phyloP scores from a whole-genome alignment of 2,329 filamentous ascomycete genomes.

The Colletotrichum shisoi region DNA sequence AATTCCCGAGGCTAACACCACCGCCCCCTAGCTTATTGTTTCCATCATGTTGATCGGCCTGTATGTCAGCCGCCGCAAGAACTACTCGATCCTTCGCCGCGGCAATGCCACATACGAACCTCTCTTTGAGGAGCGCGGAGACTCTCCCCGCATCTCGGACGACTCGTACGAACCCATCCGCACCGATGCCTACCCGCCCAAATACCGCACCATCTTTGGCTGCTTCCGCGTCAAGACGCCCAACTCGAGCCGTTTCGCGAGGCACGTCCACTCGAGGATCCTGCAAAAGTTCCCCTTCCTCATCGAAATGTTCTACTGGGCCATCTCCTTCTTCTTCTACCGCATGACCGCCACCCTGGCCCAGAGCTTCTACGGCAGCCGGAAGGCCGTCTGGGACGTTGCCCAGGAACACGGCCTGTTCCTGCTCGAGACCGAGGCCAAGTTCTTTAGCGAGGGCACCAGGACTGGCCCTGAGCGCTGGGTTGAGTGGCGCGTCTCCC shows the following conservation, averaged over 20 bases:
- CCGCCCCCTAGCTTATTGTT: conserved; percentile 47
- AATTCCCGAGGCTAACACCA: conserved; percentile 14
- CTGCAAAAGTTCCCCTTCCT: conserved; percentile 73
- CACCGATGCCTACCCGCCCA: conserved; percentile 51
- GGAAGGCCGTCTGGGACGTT: conserved; percentile 55
- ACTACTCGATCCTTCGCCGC: conserved; percentile 47
- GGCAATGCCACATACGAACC: conserved; percentile 40
- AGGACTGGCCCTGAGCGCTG: conserved; percentile 54
- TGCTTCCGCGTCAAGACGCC: conserved; percentile 58
- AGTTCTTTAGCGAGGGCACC: conserved; percentile 49
- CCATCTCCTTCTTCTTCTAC: conserved; percentile 71
- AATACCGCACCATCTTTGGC: conserved; percentile 62
- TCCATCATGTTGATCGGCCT: conserved; percentile 50
- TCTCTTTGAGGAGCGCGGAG: conserved; percentile 41
- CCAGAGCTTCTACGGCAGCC: conserved; percentile 57
- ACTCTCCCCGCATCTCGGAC: conserved; percentile 42
- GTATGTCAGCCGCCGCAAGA: conserved; percentile 49
- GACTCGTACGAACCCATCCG: conserved; percentile 40
- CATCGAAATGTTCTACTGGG: conserved; percentile 79
- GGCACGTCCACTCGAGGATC: conserved; percentile 67
- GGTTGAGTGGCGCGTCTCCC: conserved; percentile 57
- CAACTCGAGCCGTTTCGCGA: conserved; percentile 68
- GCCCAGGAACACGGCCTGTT: conserved; percentile 64
- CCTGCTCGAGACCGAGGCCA: conserved; percentile 64
- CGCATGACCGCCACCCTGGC: conserved; percentile 63